These are phyloP conservation scores for Aureobasidium sp. DNA, from an alignment of 2,329 filamentous ascomycete species.

Conservation along the genomic window DNA sequence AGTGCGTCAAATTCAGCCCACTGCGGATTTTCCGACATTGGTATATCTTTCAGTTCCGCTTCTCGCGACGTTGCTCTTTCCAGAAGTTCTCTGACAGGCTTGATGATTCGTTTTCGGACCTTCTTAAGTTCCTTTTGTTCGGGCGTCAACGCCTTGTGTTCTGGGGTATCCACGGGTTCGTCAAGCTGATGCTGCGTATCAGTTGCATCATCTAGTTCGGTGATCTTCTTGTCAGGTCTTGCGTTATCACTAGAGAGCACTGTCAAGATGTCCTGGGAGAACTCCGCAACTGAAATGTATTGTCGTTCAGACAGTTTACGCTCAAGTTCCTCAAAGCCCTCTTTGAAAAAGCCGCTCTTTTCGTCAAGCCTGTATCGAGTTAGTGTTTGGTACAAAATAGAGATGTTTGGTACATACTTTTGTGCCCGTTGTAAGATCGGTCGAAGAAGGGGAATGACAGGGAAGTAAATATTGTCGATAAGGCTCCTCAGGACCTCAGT, in stretches of 20 bases:
- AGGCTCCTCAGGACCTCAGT: slow-evolving; percentile 63
- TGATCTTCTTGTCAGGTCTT: slow-evolving; percentile 28
- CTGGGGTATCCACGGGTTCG: slow-evolving; percentile 27
- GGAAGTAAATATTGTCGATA: slow-evolving; percentile 86
- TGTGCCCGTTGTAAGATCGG: slow-evolving; percentile 74
- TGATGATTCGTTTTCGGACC: slow-evolving; percentile 82
- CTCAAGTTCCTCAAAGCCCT: slow-evolving; percentile 45
- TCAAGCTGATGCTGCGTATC: slow-evolving; percentile 36
- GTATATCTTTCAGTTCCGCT: slow-evolving; percentile 64
- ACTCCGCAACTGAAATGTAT: slow-evolving; percentile 53
- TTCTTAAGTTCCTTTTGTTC: slow-evolving; percentile 76
- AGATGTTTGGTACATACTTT: slow-evolving; percentile 50
- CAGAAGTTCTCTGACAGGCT: slow-evolving; percentile 66
- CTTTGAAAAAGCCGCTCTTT: slow-evolving; percentile 43
- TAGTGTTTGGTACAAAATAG: slow-evolving; percentile 23
- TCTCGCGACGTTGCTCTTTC: slow-evolving; percentile 71
- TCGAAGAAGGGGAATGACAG: slow-evolving; percentile 65
- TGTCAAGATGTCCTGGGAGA: slow-evolving; percentile 48
- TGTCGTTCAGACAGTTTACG: slow-evolving; percentile 45
- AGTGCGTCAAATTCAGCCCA: slow-evolving; percentile 58
- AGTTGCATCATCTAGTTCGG: slow-evolving; percentile 23
- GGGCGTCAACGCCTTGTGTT: slow-evolving; percentile 34
- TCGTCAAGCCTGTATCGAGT: slow-evolving; percentile 49
- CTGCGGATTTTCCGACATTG: slow-evolving; percentile 58
- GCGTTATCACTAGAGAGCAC: slow-evolving; percentile 47